Base-by-base conservation (phyloP, 257 asterid genomes). In the Ehretia macrophylla region DNA sequence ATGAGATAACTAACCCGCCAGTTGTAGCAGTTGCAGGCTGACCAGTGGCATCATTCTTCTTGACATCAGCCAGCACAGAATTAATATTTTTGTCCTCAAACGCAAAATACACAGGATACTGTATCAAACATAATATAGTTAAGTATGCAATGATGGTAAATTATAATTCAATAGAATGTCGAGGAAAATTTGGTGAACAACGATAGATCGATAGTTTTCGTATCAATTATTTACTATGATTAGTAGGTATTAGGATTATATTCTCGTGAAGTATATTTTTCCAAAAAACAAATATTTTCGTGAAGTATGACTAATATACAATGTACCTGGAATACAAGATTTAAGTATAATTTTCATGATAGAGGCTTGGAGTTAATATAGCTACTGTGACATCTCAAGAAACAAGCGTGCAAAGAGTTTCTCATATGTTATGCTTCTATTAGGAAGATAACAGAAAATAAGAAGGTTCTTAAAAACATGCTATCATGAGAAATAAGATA, bases 1-100 rank as follows among this genome's bases (percentile, higher is more conserved):
- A 52, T 22, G 38, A 55, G 63, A 58, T 10, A 6, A 79, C 96
- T 84, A 72, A 91, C 98, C 98, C 97, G 71, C 98, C 98, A 59
- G 98, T 91, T 35, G 96, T 85, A 39, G 98, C 96, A 70, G 98
- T 88, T 14, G 97, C 98, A 47, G 84, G 88, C 73, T 88, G 97
- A 72, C 98, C 98, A 65, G 73, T 68, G 32, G 91, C 95, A 73
- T 91, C 98, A 63, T 76, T 87, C 81, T 77, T 85, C 85, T 81
- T 88, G 70, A 91, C 80, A 72, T 88, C 96, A 72, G 80, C 79
- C 70, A 91, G 88, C 69, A 84, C 90, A 65, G 88, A 65, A 75
- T 79, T 79, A 53, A 91, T 81, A 65, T 77, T 57, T 39, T 81
- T 87, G 58, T 80, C 83, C 83, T 91, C 98, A 74, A 91, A 91